Percentiles rank a stretch among this genome's conserved stretches.
These are phyloP conservation scores for Lizanozyma gosingica DNA, from an alignment of 1,139 yeast genomes.

Conservation along the genomic window DNA sequence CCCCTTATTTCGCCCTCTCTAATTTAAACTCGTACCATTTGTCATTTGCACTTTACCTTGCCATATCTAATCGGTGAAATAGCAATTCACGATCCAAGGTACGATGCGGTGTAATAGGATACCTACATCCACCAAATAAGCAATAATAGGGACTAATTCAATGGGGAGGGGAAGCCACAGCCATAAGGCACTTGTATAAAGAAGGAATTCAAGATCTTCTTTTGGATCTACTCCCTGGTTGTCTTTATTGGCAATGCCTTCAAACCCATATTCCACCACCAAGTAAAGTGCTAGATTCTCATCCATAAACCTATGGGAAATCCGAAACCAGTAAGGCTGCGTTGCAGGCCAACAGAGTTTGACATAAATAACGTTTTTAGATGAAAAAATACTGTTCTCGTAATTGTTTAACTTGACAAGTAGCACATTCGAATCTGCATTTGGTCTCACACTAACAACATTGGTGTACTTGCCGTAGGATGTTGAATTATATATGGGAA, in stretches of 20 bases:
- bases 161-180: background rate
- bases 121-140: background rate
- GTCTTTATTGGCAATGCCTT: background rate
- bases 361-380: constrained; percentile 25
- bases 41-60: background rate
- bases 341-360: constrained; percentile 42
- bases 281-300: background rate
- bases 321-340: constrained; percentile 20
- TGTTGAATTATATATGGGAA: constrained; percentile 16
- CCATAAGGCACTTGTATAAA: background rate
- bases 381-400: constrained; percentile 15
- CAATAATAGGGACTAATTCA: background rate
- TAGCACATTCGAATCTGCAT: constrained; percentile 10
- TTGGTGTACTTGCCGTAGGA: constrained; percentile 5
- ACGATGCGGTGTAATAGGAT: background rate
- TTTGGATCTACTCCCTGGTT: background rate
- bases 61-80: background rate
- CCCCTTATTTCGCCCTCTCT: too few species aligned
- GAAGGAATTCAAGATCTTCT: background rate
- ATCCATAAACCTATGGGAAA: constrained; percentile 16
- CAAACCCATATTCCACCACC: background rate
- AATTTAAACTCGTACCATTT: too few species aligned
- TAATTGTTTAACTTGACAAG: constrained; percentile 29
- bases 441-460: background rate
- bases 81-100: background rate